phyloP scores from a whole-genome alignment of 805 yeast species.

The Sugiyamaella lignohabitans region DNA sequence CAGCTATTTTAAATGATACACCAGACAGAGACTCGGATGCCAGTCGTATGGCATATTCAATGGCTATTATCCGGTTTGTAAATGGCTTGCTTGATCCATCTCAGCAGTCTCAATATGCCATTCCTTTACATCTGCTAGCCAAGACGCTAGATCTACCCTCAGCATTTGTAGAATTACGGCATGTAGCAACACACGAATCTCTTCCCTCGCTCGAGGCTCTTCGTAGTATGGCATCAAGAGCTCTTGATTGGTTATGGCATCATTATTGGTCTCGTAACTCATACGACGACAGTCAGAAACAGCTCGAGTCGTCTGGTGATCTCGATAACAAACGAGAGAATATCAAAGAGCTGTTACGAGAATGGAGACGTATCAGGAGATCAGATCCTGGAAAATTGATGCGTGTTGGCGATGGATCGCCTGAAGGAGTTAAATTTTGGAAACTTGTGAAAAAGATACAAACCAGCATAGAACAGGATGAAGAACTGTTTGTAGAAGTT shows the following conservation, averaged over 20 bases:
- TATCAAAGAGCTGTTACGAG: constrained; percentile 38
- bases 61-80: constrained; percentile 78
- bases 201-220: constrained; percentile 67
- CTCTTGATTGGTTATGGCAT: constrained; percentile 66
- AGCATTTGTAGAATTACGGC: constrained; percentile 83
- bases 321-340: constrained; percentile 5
- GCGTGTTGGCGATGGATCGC: constrained; percentile 41
- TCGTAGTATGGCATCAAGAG: constrained; percentile 51
- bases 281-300: constrained; percentile 5
- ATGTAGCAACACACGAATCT: constrained; percentile 83
- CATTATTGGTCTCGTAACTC: constrained; percentile 56
- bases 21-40: constrained; percentile 31
- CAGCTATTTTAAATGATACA: constrained; percentile 43
- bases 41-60: constrained; percentile 52
- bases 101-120: constrained; percentile 72
- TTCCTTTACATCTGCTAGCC: constrained; percentile 74
- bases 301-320: constrained; percentile 1
- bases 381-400: constrained; percentile 36
- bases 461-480: constrained; percentile 14
- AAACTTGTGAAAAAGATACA: constrained; percentile 29
- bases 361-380: constrained; percentile 46
- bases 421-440: constrained; percentile 41
- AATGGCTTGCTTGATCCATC: constrained; percentile 85
- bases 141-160: constrained; percentile 61
- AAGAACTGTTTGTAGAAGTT: constrained; percentile 24